These are phyloP conservation scores for Gyrodon lividus DNA, from an alignment of 768 basidiomycete genomes.

Conservation along the genomic window DNA sequence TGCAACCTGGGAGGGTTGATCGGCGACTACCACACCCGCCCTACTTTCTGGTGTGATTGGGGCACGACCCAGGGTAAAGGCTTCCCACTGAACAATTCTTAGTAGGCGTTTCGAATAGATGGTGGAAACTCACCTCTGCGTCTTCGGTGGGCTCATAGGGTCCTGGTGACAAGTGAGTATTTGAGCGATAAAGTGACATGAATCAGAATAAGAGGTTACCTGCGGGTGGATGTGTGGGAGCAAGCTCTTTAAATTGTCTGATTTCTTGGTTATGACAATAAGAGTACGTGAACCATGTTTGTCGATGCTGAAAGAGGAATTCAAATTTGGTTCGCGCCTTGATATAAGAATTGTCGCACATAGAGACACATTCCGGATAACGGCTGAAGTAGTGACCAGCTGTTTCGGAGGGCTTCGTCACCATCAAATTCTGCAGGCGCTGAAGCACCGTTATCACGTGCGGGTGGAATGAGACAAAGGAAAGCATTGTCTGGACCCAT, in stretches of 20 bases:
- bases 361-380: slow-evolving; percentile 82
- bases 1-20: slow-evolving; percentile 59
- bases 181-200: slow-evolving; percentile 17
- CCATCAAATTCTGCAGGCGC: slow-evolving; percentile 54
- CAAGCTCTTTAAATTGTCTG: slow-evolving; percentile 89
- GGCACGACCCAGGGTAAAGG: slow-evolving; percentile 76
- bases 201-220: slow-evolving; percentile 44
- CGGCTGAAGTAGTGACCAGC: slow-evolving; percentile 81
- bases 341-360: slow-evolving; percentile 54
- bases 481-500: slow-evolving; percentile 69
- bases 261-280: slow-evolving; percentile 95
- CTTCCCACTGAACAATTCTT: slow-evolving; percentile 56
- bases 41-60: slow-evolving; percentile 57
- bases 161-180: slow-evolving; percentile 42
- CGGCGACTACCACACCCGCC: slow-evolving; percentile 63
- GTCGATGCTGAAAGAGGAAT: slow-evolving; percentile 58
- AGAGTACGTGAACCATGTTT: slow-evolving; percentile 97
- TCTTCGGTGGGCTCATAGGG: slow-evolving; percentile 83
- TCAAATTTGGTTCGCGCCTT: slow-evolving; percentile 29
- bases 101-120: slow-evolving; percentile 24
- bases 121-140: slow-evolving; percentile 56
- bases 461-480: slow-evolving; percentile 75
- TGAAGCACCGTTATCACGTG: slow-evolving; percentile 44
- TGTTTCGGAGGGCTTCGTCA: slow-evolving; percentile 66
- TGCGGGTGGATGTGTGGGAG: slow-evolving; percentile 61